phyloP scores from a whole-genome alignment of 345 rosid genomes.

The Salix brachista region DNA sequence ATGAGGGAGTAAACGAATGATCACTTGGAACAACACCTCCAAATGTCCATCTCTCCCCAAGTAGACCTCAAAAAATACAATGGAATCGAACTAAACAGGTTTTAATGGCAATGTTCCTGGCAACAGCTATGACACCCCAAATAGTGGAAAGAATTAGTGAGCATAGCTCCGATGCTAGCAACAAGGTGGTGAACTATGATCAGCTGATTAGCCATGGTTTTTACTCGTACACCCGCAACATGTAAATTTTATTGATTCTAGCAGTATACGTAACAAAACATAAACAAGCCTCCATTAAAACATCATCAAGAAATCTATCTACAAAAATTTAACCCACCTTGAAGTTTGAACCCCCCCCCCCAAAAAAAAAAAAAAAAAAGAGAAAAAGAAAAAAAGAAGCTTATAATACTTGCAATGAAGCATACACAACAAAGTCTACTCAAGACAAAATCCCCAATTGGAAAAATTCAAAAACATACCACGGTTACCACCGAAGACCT shows the following conservation, averaged over 20 bases:
- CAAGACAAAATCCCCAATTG: background rate
- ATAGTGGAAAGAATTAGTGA: background rate
- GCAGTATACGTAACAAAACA: background rate
- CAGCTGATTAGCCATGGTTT: background rate
- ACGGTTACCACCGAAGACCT: background rate
- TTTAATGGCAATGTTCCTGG: background rate
- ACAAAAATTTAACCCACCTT: background rate
- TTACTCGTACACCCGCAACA: background rate
- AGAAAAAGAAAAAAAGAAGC: background rate
- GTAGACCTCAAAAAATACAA: background rate
- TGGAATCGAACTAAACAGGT: background rate
- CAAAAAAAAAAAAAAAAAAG: no score
- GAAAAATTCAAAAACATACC: background rate
- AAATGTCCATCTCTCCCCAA: background rate
- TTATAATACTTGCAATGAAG: background rate
- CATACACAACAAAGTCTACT: background rate
- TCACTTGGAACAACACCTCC: background rate
- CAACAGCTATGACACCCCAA: background rate
- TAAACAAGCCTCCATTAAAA: background rate
- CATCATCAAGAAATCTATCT: background rate
- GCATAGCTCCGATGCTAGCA: background rate
- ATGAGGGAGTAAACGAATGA: background rate
- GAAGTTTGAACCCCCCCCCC: background rate
- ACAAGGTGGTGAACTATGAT: background rate
- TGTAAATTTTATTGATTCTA: background rate